phyloP scores from a whole-genome alignment of 2,329 filamentous ascomycete species.

The Beauveria sp. region DNA sequence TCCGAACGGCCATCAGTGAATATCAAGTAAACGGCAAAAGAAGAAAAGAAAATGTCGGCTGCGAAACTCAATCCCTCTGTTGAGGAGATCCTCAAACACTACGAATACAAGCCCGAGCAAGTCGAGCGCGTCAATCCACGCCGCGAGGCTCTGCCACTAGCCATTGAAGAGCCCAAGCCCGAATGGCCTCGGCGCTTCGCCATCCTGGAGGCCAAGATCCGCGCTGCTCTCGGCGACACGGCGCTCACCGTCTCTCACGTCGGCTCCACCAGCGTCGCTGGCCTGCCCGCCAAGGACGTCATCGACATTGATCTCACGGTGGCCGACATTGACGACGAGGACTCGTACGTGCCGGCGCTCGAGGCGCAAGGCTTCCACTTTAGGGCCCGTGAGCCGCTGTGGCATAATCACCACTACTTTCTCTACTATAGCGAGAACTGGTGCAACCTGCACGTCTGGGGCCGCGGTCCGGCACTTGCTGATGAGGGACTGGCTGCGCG shows the following conservation, averaged over 20 bases:
- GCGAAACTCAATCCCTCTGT: neutral
- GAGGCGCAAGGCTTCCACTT: constrained; percentile 33
- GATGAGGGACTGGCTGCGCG: constrained; percentile 34
- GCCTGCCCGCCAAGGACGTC: constrained; percentile 36
- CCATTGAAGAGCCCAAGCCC: constrained; percentile 10
- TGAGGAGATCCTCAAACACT: constrained; percentile 5
- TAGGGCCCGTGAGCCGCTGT: constrained; percentile 32
- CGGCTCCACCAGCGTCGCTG: constrained; percentile 38
- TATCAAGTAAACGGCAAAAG: neutral
- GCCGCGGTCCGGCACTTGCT: constrained; percentile 30
- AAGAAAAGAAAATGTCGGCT: neutral
- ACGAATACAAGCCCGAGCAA: constrained; percentile 4
- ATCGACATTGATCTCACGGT: constrained; percentile 41
- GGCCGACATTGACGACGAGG: constrained; percentile 26
- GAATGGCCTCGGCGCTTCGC: constrained; percentile 16
- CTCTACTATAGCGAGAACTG: constrained; percentile 21
- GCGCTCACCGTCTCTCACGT: constrained; percentile 32
- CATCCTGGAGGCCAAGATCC: constrained; percentile 20
- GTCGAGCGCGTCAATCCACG: constrained; percentile 11
- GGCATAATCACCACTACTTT: constrained; percentile 37
- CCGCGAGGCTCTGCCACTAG: constrained; percentile 1
- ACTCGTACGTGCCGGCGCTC: constrained; percentile 29
- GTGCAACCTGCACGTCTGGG: constrained; percentile 37
- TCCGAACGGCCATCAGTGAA: neutral
- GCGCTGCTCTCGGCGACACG: constrained; percentile 19